A percentile compares a stretch with the other conserved stretches of the same genome.
These are phyloP conservation scores for Pseudocohnilembus persalinus DNA, from an alignment of 169 alveolate genomes.

Conservation along the genomic window DNA sequence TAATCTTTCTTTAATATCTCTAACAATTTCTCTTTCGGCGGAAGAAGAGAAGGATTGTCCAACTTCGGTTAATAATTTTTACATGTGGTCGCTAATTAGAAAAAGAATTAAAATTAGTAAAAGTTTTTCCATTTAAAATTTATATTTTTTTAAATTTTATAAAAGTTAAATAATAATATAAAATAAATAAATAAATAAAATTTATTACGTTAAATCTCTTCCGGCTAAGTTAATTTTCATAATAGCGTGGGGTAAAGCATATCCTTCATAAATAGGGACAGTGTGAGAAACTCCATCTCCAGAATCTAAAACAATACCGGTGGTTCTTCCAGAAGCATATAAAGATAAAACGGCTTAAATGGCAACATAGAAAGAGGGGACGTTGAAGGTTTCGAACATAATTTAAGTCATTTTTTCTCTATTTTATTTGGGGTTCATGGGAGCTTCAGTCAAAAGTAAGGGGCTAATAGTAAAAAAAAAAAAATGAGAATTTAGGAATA, in stretches of 20 bases:
- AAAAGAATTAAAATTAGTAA: too few relatives aligned
- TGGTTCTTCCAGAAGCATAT: slow-evolving; percentile 99
- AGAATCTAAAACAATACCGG: slow-evolving; percentile 95
- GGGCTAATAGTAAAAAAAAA: slow-evolving; percentile 72
- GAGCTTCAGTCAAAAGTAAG: slow-evolving; percentile 96
- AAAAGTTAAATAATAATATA: too few relatives aligned
- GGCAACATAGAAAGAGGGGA: slow-evolving; percentile 97
- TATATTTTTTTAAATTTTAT: too few relatives aligned
- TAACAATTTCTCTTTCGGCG: slow-evolving; percentile 97
- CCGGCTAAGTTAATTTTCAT: slow-evolving; percentile 98
- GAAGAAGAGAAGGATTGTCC: slow-evolving; percentile 96
- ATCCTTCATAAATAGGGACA: slow-evolving; percentile 92
- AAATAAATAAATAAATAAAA: too few relatives aligned
- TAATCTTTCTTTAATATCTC: slow-evolving; percentile 97
- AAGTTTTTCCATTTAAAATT: too few relatives aligned
- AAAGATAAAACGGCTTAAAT: slow-evolving; percentile 98
- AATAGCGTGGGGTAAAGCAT: slow-evolving; percentile 92
- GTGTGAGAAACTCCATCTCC: slow-evolving; percentile 95
- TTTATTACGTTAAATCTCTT: slow-evolving; percentile 90
- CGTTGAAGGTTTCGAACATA: slow-evolving; percentile 98
- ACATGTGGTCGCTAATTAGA: slow-evolving; percentile 85
- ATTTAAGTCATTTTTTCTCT: slow-evolving; percentile 98
- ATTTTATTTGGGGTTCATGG: slow-evolving; percentile 95
- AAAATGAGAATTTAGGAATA: too few relatives aligned
- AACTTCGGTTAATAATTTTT: slow-evolving; percentile 94